Percentiles rank a stretch among this genome's conserved stretches.
phyloP scores from a whole-genome alignment of 768 basidiomycete species.

The Panellus pusillus region DNA sequence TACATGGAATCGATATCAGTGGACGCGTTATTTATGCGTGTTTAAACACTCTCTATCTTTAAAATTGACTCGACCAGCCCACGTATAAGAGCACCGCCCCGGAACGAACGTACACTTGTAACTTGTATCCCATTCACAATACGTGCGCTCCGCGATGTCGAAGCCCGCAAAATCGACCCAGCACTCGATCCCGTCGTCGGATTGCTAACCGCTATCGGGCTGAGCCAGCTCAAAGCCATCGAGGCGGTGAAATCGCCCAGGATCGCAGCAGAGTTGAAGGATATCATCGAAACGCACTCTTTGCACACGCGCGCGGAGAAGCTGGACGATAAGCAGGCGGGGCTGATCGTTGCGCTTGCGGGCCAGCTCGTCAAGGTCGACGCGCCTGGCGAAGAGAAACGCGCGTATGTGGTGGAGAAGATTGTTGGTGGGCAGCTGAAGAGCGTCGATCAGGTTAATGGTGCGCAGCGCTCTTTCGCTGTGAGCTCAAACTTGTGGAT shows the following conservation, averaged over 20 bases:
- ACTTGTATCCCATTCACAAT: not conserved
- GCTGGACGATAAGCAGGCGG: conserved; percentile 77
- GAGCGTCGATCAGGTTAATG: conserved; percentile 82
- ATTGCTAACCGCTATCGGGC: conserved; percentile 76
- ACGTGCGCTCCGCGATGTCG: not conserved
- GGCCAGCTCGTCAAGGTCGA: conserved; percentile 57
- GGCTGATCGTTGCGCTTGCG: conserved; percentile 67
- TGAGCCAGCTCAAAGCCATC: conserved; percentile 72
- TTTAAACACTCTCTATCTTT: not conserved
- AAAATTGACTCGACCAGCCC: conserved; percentile 3
- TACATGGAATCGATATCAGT: not conserved
- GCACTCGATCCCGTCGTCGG: conserved; percentile 33
- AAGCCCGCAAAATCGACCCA: conserved; percentile 11
- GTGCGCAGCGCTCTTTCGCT: conserved; percentile 43
- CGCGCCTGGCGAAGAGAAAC: conserved; percentile 50
- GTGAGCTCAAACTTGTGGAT: not conserved
- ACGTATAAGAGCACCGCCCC: conserved; percentile 2
- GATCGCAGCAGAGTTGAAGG: conserved; percentile 66
- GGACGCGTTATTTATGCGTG: conserved; percentile 16
- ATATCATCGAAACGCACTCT: conserved; percentile 61
- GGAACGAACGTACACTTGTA: not conserved
- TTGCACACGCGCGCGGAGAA: conserved; percentile 37
- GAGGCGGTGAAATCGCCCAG: conserved; percentile 84
- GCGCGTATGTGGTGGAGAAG: conserved; percentile 61
- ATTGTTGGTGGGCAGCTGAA: conserved; percentile 76